Evolutionary conservation across 2,329 filamentous ascomycete genomes (phyloP).

Genomic region (Bipolaris oryzae): DNA sequence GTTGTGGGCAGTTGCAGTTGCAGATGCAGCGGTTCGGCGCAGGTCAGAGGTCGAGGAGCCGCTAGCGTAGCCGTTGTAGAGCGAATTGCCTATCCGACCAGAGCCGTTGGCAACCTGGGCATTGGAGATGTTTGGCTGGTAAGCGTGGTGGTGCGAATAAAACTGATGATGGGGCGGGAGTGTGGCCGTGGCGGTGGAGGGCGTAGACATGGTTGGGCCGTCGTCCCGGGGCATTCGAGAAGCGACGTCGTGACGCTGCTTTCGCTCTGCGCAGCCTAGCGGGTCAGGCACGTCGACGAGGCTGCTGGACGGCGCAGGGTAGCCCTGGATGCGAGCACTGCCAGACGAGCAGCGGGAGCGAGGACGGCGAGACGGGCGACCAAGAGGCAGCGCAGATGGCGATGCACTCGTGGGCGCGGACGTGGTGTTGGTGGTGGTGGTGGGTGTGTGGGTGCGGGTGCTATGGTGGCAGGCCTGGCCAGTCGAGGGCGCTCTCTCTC

Average conservation of each 20-base stretch:
- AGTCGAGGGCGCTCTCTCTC: constrained; percentile 7
- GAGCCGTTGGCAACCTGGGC: constrained; percentile 42
- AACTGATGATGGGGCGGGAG: constrained; percentile 50
- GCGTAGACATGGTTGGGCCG: constrained; percentile 49
- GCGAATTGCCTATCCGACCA: constrained; percentile 43
- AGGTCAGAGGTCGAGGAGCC: constrained; percentile 45
- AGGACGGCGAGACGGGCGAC: not conserved
- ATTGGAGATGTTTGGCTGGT: constrained; percentile 45
- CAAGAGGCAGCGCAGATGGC: not conserved
- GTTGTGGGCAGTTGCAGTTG: constrained; percentile 36
- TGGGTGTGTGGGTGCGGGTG: constrained; percentile 23
- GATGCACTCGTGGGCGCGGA: constrained; percentile 18
- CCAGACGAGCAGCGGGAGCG: not conserved
- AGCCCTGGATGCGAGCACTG: constrained; percentile 16
- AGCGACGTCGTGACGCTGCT: constrained; percentile 39
- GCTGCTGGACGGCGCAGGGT: constrained; percentile 18
- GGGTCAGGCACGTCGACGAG: constrained; percentile 19
- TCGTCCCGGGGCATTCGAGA: constrained; percentile 31
- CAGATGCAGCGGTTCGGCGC: constrained; percentile 35
- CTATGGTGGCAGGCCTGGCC: constrained; percentile 32
- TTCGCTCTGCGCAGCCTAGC: constrained; percentile 26
- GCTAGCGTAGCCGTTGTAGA: constrained; percentile 50
- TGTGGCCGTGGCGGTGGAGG: constrained; percentile 52
- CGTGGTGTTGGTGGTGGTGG: constrained; percentile 20
- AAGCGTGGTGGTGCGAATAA: constrained; percentile 50